phyloP scores from a whole-genome alignment of 2,329 filamentous ascomycete genomes.

The Chaetomium strumarium region DNA sequence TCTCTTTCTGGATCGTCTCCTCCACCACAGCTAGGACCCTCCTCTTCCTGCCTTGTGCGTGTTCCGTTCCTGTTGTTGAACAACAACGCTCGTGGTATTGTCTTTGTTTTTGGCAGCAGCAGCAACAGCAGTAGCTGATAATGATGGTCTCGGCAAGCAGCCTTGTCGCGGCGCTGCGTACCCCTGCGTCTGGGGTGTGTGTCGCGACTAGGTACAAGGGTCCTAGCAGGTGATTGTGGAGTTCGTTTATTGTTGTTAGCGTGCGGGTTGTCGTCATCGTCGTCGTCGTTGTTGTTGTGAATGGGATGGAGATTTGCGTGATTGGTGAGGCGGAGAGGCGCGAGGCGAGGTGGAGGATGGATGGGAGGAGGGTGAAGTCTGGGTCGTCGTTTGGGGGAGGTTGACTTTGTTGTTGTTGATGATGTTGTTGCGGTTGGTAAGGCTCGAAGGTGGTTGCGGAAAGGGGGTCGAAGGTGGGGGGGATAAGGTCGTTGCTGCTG shows the following conservation, averaged over 20 bases:
- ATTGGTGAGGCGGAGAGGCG: neutral
- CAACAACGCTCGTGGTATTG: neutral
- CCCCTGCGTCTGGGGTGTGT: neutral
- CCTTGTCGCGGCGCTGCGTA: slow-evolving; percentile 9
- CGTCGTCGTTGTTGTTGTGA: neutral
- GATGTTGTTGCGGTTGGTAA: neutral
- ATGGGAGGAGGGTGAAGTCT: neutral
- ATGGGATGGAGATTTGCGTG: neutral
- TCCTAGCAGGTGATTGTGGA: slow-evolving; percentile 10
- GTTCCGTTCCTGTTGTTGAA: too few species aligned
- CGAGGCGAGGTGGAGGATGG: slow-evolving; percentile 8
- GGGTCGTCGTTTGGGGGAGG: neutral
- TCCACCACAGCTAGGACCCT: neutral
- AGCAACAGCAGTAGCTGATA: too few species aligned
- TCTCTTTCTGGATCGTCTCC: neutral
- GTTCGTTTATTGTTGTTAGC: neutral
- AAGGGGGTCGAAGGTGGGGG: neutral
- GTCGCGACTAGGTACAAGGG: slow-evolving; percentile 19
- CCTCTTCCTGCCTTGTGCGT: neutral
- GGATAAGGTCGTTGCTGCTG: neutral
- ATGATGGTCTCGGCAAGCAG: slow-evolving; percentile 9
- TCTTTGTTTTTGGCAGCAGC: neutral
- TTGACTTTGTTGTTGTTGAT: neutral
- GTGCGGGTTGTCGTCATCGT: neutral
- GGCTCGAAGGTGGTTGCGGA: neutral